These are phyloP conservation scores for Fusarium camptoceras DNA, from an alignment of 2,329 filamentous ascomycete species.

Conservation along the genomic window DNA sequence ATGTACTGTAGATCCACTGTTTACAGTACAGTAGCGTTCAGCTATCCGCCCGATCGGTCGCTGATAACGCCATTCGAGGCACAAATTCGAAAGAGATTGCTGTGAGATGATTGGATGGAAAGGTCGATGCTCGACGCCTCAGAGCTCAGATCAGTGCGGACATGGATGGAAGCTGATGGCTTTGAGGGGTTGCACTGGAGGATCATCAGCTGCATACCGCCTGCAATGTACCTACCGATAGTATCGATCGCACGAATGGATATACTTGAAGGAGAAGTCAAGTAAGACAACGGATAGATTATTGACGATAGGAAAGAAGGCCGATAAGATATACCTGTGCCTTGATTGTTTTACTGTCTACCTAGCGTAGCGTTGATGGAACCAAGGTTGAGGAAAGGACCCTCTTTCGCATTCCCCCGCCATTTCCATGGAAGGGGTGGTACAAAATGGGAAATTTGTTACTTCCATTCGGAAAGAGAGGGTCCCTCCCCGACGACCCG, in stretches of 20 bases:
- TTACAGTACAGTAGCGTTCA: slow-evolving; percentile 20
- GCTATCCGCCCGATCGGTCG: slow-evolving; percentile 42
- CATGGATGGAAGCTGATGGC: slow-evolving; percentile 1
- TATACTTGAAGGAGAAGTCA: neutral
- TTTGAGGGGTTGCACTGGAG: neutral
- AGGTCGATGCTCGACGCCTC: slow-evolving; percentile 5
- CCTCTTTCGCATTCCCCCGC: slow-evolving; percentile 35
- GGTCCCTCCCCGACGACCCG: slow-evolving; percentile 45
- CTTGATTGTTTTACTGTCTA: neutral
- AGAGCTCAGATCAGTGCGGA: slow-evolving; percentile 34
- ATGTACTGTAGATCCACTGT: slow-evolving; percentile 29
- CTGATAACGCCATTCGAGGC: slow-evolving; percentile 46
- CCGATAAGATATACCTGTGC: neutral
- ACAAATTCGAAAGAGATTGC: slow-evolving; percentile 42
- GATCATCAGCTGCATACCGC: neutral
- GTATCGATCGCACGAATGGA: neutral
- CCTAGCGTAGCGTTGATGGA: neutral
- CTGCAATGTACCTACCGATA: neutral
- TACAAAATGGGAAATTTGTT: slow-evolving; percentile 19
- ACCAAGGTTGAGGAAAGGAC: neutral
- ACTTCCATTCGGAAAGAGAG: slow-evolving; percentile 21
- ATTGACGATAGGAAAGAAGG: neutral
- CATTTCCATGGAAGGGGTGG: slow-evolving; percentile 5
- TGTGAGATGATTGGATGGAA: slow-evolving; percentile 32
- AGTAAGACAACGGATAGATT: neutral